Conservation (phyloP, 441 rosid species). For the Isatis lusitanica region DNA sequence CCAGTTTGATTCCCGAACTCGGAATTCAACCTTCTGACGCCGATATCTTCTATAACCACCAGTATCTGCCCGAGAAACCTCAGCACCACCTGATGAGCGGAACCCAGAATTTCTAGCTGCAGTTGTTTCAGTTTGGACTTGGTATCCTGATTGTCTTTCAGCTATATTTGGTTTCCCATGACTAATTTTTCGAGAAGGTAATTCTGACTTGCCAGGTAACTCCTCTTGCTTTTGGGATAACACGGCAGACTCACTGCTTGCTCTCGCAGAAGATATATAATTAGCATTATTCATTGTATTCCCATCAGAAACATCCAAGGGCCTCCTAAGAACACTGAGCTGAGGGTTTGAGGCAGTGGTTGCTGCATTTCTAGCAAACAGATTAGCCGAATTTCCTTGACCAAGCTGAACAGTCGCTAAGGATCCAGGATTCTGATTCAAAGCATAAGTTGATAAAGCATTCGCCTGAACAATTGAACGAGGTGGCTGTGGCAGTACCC, state of each 20-base stretch:
- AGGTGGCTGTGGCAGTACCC: conserved; percentile 68
- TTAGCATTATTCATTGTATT: conserved; percentile 41
- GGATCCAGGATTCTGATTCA: conserved; percentile 56
- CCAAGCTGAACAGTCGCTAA: conserved; percentile 46
- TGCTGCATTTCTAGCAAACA: conserved; percentile 38
- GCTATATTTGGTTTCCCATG: conserved; percentile 42
- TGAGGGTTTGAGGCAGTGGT: conserved; percentile 50
- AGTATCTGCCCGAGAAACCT: conserved; percentile 55
- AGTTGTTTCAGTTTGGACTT: conserved; percentile 39
- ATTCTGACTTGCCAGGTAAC: conserved; percentile 39
- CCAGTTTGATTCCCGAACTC: conserved; percentile 62
- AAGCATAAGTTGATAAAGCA: conserved; percentile 24
- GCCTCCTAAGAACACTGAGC: conserved; percentile 46
- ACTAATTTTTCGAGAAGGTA: conserved; percentile 40
- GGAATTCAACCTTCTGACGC: conserved; percentile 68
- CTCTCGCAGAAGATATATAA: conserved; percentile 42
- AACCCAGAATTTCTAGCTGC: conserved; percentile 55
- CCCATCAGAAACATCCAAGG: conserved; percentile 52
- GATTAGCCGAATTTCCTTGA: conserved; percentile 37
- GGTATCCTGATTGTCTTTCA: conserved; percentile 48
- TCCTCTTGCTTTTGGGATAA: conserved; percentile 48
- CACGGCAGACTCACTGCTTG: conserved; percentile 38
- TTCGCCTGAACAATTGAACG: conserved; percentile 58
- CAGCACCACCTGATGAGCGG: conserved; percentile 51
- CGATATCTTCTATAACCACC: conserved; percentile 63